Evolutionary conservation across 345 rosid species (phyloP).

Genomic region (Rhizophora mangle): DNA sequence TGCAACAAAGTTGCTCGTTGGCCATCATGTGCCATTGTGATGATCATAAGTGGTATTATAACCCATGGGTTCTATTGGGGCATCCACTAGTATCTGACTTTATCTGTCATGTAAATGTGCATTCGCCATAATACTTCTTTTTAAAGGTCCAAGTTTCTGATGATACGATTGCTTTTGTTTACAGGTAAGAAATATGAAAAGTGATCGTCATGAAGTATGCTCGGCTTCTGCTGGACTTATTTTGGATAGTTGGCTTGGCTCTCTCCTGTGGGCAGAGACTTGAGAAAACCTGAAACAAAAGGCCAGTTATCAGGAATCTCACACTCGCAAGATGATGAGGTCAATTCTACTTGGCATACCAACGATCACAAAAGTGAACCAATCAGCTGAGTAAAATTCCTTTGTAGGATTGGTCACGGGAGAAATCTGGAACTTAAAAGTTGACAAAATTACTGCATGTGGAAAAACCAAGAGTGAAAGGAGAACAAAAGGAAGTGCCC

Average conservation of each 20-base stretch:
- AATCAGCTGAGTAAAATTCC: neutral
- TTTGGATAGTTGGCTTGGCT: neutral
- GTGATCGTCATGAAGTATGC: conserved; percentile 22
- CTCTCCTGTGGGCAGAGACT: conserved; percentile 1
- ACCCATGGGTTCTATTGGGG: neutral
- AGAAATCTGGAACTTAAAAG: conserved; percentile 3
- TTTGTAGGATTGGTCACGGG: neutral
- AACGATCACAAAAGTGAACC: neutral
- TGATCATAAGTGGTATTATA: neutral
- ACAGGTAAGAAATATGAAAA: conserved; percentile 53
- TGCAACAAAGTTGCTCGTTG: conserved; percentile 9
- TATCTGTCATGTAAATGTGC: neutral
- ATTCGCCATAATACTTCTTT: neutral
- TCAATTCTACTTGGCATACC: neutral
- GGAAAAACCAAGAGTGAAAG: neutral
- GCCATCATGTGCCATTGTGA: conserved; percentile 13
- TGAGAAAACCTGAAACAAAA: neutral
- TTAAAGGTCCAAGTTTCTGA: conserved; percentile 7
- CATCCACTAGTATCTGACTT: neutral
- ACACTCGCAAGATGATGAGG: neutral
- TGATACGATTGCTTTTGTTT: conserved; percentile 17
- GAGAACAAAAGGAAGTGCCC: neutral
- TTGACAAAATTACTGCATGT: neutral
- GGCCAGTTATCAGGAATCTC: neutral
- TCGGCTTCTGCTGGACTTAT: neutral